phyloP scores from a whole-genome alignment of 2,329 filamentous ascomycete genomes.

The Xylaria multiplex region DNA sequence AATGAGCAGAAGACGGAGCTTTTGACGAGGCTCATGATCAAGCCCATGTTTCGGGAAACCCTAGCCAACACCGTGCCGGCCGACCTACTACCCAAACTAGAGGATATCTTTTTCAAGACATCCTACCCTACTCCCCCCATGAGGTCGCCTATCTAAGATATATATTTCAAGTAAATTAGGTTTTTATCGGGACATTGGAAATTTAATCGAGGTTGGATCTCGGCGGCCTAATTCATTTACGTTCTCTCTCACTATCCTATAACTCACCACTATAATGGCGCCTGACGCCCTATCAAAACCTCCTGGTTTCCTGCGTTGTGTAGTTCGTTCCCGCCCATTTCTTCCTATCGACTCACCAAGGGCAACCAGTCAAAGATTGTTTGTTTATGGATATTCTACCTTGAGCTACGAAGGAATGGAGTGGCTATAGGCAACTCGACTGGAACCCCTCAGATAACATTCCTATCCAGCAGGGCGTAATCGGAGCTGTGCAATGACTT shows the following conservation, averaged over 20 bases:
- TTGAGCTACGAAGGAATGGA: too few species aligned
- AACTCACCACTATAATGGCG: not conserved
- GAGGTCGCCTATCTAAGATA: conserved; percentile 12
- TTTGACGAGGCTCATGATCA: conserved; percentile 32
- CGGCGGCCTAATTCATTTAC: not conserved
- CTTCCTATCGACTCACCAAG: too few species aligned
- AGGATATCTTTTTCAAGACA: conserved; percentile 31
- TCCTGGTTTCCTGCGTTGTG: too few species aligned
- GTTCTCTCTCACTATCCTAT: not conserved
- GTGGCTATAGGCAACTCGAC: too few species aligned
- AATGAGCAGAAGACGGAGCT: conserved; percentile 32
- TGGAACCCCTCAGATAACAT: too few species aligned
- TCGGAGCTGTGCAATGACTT: too few species aligned
- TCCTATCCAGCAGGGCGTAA: too few species aligned
- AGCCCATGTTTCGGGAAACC: conserved; percentile 21
- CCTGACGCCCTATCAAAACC: too few species aligned
- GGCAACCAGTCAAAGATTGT: too few species aligned
- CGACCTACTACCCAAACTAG: conserved; percentile 22
- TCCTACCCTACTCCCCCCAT: conserved; percentile 35
- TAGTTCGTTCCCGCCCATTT: too few species aligned
- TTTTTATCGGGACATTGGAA: not conserved
- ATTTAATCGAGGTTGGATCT: not conserved
- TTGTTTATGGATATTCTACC: too few species aligned
- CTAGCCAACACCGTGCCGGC: conserved; percentile 21
- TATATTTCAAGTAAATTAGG: not conserved